phyloP scores from a whole-genome alignment of 164 flowering plant species.

The Piper betle region DNA sequence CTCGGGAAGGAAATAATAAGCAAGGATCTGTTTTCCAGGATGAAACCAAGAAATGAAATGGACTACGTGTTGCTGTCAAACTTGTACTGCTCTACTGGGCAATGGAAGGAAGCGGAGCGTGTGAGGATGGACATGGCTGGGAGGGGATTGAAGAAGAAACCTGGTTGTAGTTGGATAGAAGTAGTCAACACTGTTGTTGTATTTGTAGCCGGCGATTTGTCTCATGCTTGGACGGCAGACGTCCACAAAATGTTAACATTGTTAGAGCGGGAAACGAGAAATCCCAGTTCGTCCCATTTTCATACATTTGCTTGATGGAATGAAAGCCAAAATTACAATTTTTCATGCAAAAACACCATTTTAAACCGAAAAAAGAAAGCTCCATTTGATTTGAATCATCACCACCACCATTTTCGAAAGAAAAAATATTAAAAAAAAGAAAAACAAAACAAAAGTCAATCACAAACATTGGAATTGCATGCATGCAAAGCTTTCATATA shows the following conservation, averaged over 20 bases:
- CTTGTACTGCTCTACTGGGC: slow-evolving; percentile 38
- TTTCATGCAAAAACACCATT: too few relatives aligned
- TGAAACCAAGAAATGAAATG: slow-evolving; percentile 36
- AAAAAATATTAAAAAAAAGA: too few relatives aligned
- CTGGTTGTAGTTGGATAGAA: slow-evolving; percentile 58
- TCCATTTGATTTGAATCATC: too few relatives aligned
- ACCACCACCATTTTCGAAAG: too few relatives aligned
- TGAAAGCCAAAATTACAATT: too few relatives aligned
- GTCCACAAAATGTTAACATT: slow-evolving; percentile 17
- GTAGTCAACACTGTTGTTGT: slow-evolving; percentile 21
- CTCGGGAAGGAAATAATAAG: slow-evolving; percentile 25
- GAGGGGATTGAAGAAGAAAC: slow-evolving; percentile 38
- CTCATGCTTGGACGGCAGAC: slow-evolving; percentile 20
- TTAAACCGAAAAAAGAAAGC: too few relatives aligned
- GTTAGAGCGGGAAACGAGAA: slow-evolving; percentile 38
- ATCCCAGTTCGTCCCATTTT: slow-evolving; percentile 4
- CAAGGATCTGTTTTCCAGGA: slow-evolving; percentile 16
- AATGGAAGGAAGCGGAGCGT: slow-evolving; percentile 26
- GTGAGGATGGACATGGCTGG: slow-evolving; percentile 36
- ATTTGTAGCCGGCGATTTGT: slow-evolving; percentile 42
- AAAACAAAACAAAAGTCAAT: too few relatives aligned
- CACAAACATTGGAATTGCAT: too few relatives aligned
- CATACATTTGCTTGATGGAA: too few relatives aligned
- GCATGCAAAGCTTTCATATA: too few relatives aligned
- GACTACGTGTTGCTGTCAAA: slow-evolving; percentile 56